Base-by-base conservation (phyloP, 2,329 filamentous ascomycete genomes). In the Pseudogymnoascus sp. region DNA sequence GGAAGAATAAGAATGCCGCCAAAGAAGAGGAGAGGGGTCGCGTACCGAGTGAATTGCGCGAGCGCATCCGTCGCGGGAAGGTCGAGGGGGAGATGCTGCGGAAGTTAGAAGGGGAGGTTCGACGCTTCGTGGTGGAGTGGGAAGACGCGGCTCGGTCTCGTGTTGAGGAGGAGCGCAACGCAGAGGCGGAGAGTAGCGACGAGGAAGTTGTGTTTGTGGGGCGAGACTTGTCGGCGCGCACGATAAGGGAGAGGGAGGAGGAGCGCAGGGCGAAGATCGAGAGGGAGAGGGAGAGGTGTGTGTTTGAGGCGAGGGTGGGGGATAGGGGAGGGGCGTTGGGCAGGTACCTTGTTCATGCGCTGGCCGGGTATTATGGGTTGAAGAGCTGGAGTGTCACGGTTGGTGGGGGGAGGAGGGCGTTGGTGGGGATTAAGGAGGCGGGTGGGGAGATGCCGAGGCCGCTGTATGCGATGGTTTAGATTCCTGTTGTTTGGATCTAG, bases 191-290 rank as follows among this genome's bases (percentile, higher is more conserved):
- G 65, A 74, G 74, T 30, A 81, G 84, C 30, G 91, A 95, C 64
- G 91, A 96, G 64, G 91, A 96, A 75, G 91, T 97, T 66, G 91
- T 97, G 9, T 97, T 97, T 72, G 85, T 95, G 4, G 92, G 85
- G 61, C 81, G 83, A 69, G 71, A 85, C 76, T 80, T 57, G 16
- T 34, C 54, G 7, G 54, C 54, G 6, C 87, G 85, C 72, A 83
- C 74, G 73, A 90, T 77, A 75, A 77, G 73, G 66, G 76, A 72
- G 78, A 57, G 34, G 63, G 75, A 77, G 43, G 75, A 76, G 47
- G 80, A 79, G 70, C 81, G 80, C 70, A 76, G 75, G 67, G 79
- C 79, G 2, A 74, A 79, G 39, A 77, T 81, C 41, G 77, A 83
- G 64, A 73, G 77, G 30, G 75, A 82, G 59, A 81, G 83, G 66